Conservation (phyloP, 2,329 filamentous ascomycete species). For the Phialophora macrospora region DNA sequence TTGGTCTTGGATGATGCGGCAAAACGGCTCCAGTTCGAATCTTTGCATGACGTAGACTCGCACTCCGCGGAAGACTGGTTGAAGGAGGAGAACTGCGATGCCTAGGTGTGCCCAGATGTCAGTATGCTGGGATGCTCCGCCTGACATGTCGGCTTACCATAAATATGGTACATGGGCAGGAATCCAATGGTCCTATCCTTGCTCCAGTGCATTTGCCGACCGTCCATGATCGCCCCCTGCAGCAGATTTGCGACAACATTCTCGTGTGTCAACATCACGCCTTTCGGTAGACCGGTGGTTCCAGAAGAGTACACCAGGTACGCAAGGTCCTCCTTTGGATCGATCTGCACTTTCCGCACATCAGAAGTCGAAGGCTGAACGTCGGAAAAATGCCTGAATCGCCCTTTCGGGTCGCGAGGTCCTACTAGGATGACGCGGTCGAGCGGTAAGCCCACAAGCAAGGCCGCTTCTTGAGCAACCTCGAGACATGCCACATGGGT, state of each 20-base stretch:
- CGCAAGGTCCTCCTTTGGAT: conserved; percentile 73
- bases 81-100: conserved; percentile 70
- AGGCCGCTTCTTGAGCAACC: conserved; percentile 69
- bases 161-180: conserved; percentile 89
- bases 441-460: conserved; percentile 69
- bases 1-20: conserved; percentile 73
- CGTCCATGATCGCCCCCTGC: conserved; percentile 62
- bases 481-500: conserved; percentile 72
- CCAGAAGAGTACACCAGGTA: conserved; percentile 89
- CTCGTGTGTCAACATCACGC: conserved; percentile 80
- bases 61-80: conserved; percentile 64
- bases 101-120: conserved; percentile 53
- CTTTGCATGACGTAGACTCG: conserved; percentile 73
- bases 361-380: conserved; percentile 62
- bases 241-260: conserved; percentile 79
- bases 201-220: conserved; percentile 61
- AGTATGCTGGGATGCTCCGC: neutral
- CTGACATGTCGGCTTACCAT: conserved; percentile 51
- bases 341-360: conserved; percentile 65
- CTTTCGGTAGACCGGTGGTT: conserved; percentile 88
- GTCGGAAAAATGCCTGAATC: conserved; percentile 65
- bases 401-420: conserved; percentile 54
- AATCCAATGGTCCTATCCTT: conserved; percentile 74
- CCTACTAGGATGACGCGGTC: conserved; percentile 78
- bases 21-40: conserved; percentile 81